These are phyloP conservation scores for Paraconiothyrium sp. DNA, from an alignment of 2,329 filamentous ascomycete genomes.

Conservation along the genomic window DNA sequence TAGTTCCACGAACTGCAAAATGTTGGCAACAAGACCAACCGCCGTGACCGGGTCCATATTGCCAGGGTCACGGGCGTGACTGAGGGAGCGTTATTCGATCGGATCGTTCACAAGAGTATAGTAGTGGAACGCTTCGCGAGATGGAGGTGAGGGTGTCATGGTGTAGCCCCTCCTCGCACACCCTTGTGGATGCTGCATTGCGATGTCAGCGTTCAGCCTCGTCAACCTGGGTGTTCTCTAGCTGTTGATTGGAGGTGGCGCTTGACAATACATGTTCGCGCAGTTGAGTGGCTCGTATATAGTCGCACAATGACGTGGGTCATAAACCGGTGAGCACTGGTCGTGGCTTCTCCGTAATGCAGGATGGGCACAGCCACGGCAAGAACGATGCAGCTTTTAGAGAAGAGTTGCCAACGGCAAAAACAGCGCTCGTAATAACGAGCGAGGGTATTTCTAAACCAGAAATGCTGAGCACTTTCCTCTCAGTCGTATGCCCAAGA, in stretches of 20 bases:
- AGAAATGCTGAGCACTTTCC: not conserved
- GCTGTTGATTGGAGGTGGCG: not conserved
- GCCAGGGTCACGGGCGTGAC: conserved; percentile 7
- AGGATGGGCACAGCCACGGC: not conserved
- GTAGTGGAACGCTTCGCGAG: not conserved
- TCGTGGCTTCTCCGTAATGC: not conserved
- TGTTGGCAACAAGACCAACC: conserved; percentile 13
- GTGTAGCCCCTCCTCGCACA: not conserved
- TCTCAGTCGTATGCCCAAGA: conserved; percentile 1
- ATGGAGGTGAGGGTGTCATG: not conserved
- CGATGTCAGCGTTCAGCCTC: too few relatives aligned
- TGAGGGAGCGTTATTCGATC: not conserved
- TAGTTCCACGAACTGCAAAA: conserved; percentile 18
- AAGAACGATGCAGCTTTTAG: not conserved
- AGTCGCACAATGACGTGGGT: not conserved
- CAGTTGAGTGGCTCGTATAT: not conserved
- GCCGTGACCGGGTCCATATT: conserved; percentile 21
- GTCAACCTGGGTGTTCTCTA: not conserved
- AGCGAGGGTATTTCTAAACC: conserved; percentile 13
- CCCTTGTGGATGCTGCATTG: not conserved
- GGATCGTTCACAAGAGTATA: not conserved
- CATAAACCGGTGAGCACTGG: not conserved
- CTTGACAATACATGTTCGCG: not conserved
- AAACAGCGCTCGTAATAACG: conserved; percentile 6
- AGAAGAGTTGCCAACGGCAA: not conserved